Conservation (phyloP, 495 filamentous ascomycete genomes). For the Xanthoparmelia taractica region DNA sequence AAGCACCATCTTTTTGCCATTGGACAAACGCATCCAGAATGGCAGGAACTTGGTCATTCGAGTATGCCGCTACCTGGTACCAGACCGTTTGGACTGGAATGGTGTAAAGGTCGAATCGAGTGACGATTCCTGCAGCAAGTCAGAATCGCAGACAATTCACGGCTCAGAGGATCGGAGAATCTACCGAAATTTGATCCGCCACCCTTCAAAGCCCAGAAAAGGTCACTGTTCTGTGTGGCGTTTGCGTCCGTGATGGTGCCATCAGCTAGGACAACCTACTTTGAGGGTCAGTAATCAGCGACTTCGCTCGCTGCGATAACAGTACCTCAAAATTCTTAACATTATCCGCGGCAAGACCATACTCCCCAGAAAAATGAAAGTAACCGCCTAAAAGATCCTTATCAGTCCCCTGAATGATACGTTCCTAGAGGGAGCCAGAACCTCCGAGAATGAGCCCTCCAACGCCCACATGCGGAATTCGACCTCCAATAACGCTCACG, state of each 20-base stretch:
- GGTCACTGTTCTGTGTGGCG: slow-evolving; percentile 28
- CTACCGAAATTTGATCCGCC: slow-evolving; percentile 29
- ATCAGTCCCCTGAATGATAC: not conserved
- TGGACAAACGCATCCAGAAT: slow-evolving; percentile 14
- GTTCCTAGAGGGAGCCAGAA: not conserved
- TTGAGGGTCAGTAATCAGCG: not conserved
- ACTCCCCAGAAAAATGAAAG: slow-evolving; percentile 7
- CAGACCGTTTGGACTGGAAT: slow-evolving; percentile 28
- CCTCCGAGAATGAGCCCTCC: slow-evolving; percentile 13
- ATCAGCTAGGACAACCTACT: slow-evolving; percentile 36
- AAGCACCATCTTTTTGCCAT: slow-evolving; percentile 15
- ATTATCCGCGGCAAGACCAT: slow-evolving; percentile 20
- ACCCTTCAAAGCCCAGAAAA: slow-evolving; percentile 31
- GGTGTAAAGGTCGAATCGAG: slow-evolving; percentile 46
- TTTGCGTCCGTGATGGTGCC: slow-evolving; percentile 41
- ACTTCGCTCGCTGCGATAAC: not conserved
- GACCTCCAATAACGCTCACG: slow-evolving; percentile 35
- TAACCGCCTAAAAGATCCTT: not conserved
- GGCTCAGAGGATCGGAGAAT: not conserved
- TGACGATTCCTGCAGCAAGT: slow-evolving; percentile 44
- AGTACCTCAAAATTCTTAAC: slow-evolving; percentile 22
- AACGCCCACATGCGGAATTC: slow-evolving; percentile 26
- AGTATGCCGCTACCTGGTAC: slow-evolving; percentile 10
- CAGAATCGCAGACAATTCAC: not conserved
- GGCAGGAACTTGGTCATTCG: slow-evolving; percentile 4